These are phyloP conservation scores for Torrubiella hemipterigena DNA, from an alignment of 2,329 filamentous ascomycete species.

Conservation along the genomic window DNA sequence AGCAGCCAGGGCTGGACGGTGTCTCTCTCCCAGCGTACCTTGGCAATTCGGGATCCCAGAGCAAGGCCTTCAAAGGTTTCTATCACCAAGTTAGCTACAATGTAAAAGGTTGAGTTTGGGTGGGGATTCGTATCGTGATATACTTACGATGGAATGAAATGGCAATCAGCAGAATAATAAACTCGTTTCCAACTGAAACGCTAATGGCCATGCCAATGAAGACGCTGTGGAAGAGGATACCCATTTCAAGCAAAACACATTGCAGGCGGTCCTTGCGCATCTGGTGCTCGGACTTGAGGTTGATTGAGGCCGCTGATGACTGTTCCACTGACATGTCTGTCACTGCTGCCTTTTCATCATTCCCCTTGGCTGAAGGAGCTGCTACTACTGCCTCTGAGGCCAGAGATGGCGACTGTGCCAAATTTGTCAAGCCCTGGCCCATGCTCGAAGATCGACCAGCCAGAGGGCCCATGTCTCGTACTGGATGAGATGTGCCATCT, in stretches of 20 bases:
- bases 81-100: conserved; percentile 9
- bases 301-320: conserved; percentile 10
- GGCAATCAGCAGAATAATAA: conserved; percentile 67
- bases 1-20: conserved; percentile 42
- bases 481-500: conserved; percentile 10
- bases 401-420: conserved; percentile 13
- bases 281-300: conserved; percentile 38
- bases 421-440: conserved; percentile 17
- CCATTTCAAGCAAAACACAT: conserved; percentile 66
- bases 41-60: conserved; percentile 51
- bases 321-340: conserved; percentile 5
- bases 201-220: conserved; percentile 80
- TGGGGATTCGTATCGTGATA: neutral
- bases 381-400: too few relatives aligned
- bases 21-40: conserved; percentile 29
- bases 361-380: conserved; percentile 8
- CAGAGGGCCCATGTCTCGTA: conserved; percentile 20
- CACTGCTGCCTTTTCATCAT: conserved; percentile 5
- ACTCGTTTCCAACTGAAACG: conserved; percentile 63
- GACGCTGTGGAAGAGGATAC: conserved; percentile 51
- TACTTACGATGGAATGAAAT: conserved; percentile 58
- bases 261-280: conserved; percentile 57
- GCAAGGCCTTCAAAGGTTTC: conserved; percentile 45
- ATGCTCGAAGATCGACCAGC: conserved; percentile 21
- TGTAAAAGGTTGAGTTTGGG: neutral